Evolutionary conservation across 768 basidiomycete genomes (phyloP).

Genomic region (Mrakia blollopis): DNA sequence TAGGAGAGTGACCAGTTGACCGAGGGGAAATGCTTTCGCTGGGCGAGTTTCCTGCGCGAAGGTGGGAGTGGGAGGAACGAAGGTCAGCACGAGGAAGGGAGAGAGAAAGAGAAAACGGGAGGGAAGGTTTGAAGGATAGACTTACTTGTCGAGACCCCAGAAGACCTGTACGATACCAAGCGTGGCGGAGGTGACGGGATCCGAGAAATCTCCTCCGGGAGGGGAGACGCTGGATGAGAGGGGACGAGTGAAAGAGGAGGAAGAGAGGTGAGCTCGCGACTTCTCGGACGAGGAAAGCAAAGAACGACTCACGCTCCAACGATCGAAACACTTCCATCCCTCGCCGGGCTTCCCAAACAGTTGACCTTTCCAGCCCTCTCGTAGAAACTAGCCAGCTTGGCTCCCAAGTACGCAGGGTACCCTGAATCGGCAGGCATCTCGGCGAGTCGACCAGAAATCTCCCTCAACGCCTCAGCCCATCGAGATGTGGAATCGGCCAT

Average conservation of each 20-base stretch:
- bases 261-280: neutral
- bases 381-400: conserved; percentile 96
- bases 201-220: conserved; percentile 98
- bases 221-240: conserved; percentile 89
- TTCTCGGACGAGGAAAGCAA: neutral
- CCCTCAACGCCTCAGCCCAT: conserved; percentile 98
- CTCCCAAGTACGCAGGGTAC: conserved; percentile 93
- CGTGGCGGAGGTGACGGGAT: conserved; percentile 95
- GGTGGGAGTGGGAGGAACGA: neutral
- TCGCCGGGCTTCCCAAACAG: conserved; percentile 78
- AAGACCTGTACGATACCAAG: conserved; percentile 99
- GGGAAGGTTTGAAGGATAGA: neutral
- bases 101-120: neutral
- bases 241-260: too few relatives aligned
- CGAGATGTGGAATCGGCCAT: conserved; percentile 95
- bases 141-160: conserved; percentile 91
- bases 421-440: conserved; percentile 99
- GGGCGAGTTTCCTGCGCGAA: conserved; percentile 67
- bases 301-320: conserved; percentile 81
- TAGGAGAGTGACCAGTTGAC: conserved; percentile 99
- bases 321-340: conserved; percentile 93
- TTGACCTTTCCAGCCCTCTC: conserved; percentile 96
- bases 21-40: conserved; percentile 99
- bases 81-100: neutral
- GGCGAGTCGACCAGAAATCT: conserved; percentile 96